These are phyloP conservation scores for Erysimum cheiri DNA, from an alignment of 441 rosid genomes.

Conservation along the genomic window DNA sequence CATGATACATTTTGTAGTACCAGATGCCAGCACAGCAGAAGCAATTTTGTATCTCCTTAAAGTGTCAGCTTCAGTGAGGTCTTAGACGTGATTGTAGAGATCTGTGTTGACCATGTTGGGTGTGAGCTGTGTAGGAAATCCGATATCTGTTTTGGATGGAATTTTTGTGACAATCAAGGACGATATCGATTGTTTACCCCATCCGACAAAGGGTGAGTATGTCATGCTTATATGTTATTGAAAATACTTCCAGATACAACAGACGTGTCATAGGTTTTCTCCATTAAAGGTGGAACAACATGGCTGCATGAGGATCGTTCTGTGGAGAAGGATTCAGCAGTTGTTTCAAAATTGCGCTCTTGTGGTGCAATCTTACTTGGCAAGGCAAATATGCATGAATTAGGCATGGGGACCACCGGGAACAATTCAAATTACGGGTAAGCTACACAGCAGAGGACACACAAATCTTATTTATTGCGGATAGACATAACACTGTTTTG, in stretches of 20 bases:
- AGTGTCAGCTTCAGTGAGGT: conserved; percentile 23
- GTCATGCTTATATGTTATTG: conserved; percentile 4
- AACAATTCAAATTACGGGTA: conserved; percentile 91
- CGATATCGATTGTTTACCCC: conserved; percentile 85
- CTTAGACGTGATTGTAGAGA: conserved; percentile 16
- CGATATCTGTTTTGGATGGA: conserved; percentile 82
- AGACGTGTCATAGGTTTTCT: conserved; percentile 18
- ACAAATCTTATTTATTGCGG: conserved; percentile 11
- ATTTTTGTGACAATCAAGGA: conserved; percentile 89
- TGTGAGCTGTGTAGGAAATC: conserved; percentile 61
- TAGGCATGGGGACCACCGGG: conserved; percentile 93
- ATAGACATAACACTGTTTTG: conserved; percentile 7
- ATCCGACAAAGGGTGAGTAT: conserved; percentile 67
- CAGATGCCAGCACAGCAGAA: background rate
- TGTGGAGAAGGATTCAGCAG: conserved; percentile 67
- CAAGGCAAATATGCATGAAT: conserved; percentile 95
- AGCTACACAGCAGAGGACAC: conserved; percentile 39
- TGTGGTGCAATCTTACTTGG: conserved; percentile 90
- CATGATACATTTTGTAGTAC: conserved; percentile 5
- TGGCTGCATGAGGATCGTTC: conserved; percentile 80
- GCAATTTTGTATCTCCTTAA: background rate
- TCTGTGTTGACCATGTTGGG: conserved; percentile 27
- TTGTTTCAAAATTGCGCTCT: conserved; percentile 72
- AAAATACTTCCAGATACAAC: conserved; percentile 20
- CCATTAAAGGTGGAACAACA: conserved; percentile 71